These are phyloP conservation scores for Chlorella sp. DNA, from an alignment of 139 green algal species.

Conservation along the genomic window DNA sequence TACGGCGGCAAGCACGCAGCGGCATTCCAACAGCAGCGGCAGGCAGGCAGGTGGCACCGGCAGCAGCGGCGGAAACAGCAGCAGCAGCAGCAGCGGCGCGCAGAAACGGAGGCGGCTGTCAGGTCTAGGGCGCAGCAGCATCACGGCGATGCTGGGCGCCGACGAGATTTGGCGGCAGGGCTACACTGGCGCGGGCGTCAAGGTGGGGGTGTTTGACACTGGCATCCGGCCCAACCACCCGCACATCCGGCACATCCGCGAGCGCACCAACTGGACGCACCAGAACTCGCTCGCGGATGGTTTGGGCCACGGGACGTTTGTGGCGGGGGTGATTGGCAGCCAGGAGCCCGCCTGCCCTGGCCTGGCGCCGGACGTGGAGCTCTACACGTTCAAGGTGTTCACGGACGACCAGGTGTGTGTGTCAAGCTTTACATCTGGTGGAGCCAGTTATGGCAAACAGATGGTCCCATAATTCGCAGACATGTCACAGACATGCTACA, in stretches of 20 bases:
- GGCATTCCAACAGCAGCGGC: too few species aligned
- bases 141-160: conserved; percentile 53
- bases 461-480: too few species aligned
- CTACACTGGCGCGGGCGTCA: conserved; percentile 70
- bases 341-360: conserved; percentile 74
- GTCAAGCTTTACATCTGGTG: background rate
- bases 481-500: too few species aligned
- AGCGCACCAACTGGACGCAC: conserved; percentile 98
- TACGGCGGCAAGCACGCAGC: too few species aligned
- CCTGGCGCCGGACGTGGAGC: conserved; percentile 87
- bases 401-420: conserved; percentile 82
- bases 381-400: conserved; percentile 94
- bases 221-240: conserved; percentile 85
- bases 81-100: background rate
- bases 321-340: conserved; percentile 88
- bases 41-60: background rate
- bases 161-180: conserved; percentile 75
- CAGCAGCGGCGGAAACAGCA: background rate
- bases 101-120: too few species aligned
- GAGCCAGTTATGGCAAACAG: too few species aligned
- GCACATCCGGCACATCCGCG: conserved; percentile 92
- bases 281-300: conserved; percentile 89
- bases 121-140: conserved; percentile 14
- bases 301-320: conserved; percentile 95
- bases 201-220: conserved; percentile 97